phyloP scores from a whole-genome alignment of 2,329 filamentous ascomycete species.

The Sclerotinia subarctica region DNA sequence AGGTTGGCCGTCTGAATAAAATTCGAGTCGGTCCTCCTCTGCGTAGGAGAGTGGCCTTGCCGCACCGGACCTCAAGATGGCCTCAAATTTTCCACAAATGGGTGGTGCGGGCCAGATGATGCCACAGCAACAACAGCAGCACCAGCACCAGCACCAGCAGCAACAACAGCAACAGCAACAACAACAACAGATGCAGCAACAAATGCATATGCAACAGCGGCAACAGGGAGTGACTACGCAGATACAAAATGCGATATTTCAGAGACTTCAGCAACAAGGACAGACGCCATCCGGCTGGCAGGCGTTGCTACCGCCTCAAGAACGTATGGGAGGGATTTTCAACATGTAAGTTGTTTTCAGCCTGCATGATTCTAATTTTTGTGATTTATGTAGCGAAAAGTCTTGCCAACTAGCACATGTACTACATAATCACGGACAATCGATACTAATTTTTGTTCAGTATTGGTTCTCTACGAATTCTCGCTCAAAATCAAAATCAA shows the following conservation, averaged over 20 bases:
- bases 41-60: constrained; percentile 32
- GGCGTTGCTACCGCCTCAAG: constrained; percentile 29
- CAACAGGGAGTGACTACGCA: constrained; percentile 22
- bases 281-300: constrained; percentile 34
- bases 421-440: neutral
- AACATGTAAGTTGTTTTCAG: constrained; percentile 34
- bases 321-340: constrained; percentile 31
- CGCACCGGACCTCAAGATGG: constrained; percentile 35
- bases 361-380: neutral
- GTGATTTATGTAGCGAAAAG: neutral
- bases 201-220: neutral
- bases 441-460: constrained; percentile 24
- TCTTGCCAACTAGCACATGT: neutral
- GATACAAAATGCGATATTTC: constrained; percentile 35
- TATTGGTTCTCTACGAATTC: constrained; percentile 35
- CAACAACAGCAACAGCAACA: constrained; percentile 22
- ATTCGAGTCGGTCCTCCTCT: constrained; percentile 27
- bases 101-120: constrained; percentile 34
- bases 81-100: constrained; percentile 38
- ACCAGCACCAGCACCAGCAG: constrained; percentile 11
- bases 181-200: constrained; percentile 18
- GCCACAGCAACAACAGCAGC: constrained; percentile 32
- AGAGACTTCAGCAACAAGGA: constrained; percentile 31
- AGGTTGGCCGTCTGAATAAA: constrained; percentile 26
- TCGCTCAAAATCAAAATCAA: constrained; percentile 30